Base-by-base conservation (phyloP, 495 filamentous ascomycete species). In the Aspergillus indologenus region DNA sequence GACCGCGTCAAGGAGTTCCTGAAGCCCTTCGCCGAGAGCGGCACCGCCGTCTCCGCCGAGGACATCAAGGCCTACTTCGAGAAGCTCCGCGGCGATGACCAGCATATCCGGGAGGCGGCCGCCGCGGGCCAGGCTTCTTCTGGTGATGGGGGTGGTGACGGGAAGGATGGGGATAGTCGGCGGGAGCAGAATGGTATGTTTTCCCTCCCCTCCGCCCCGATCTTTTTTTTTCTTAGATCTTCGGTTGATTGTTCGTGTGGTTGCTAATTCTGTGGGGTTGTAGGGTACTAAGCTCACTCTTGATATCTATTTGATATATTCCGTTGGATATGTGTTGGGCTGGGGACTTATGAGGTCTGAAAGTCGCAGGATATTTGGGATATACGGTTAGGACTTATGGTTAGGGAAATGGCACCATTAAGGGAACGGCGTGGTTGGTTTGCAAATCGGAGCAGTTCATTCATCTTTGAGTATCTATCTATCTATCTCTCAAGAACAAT, bases 51-150 rank as follows among this genome's bases (percentile, higher is more conserved):
- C 14, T 85, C 88, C 0, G 93, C 91, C 5, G 94, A 98, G 71
- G 92, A 98, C 76, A 92, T 98, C 68, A 97, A 96, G 75, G 85
- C 79, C 11, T 96, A 96, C 74, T 98, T 98, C 81, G 94, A 91
- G 56, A 91, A 91, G 72, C 69, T 98, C 61, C 81, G 94, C 59
- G 94, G 93, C 50, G 94, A 97, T 77, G 89, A 90, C 21, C 69
- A 78, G 52, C 83, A 68, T 6, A 82, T 86, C 42, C 66, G 65
- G 54, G 77, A 79, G 64, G 79, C 76, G 22, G 74, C 73, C 6
- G 34, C 34, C 12, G 34, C 34, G 17, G 68, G 69, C 14, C 68
- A 71, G 31, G 69, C 73, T 8, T 73, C 69, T 61, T 54, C 64
- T 44, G 59, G 54, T 17, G 53, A 57, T 61, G 52, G 56, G 45